Percentiles rank a stretch among this genome's conserved stretches.
phyloP scores from a whole-genome alignment of 1,139 yeast genomes.

The Casaregolazyma suthepensis region DNA sequence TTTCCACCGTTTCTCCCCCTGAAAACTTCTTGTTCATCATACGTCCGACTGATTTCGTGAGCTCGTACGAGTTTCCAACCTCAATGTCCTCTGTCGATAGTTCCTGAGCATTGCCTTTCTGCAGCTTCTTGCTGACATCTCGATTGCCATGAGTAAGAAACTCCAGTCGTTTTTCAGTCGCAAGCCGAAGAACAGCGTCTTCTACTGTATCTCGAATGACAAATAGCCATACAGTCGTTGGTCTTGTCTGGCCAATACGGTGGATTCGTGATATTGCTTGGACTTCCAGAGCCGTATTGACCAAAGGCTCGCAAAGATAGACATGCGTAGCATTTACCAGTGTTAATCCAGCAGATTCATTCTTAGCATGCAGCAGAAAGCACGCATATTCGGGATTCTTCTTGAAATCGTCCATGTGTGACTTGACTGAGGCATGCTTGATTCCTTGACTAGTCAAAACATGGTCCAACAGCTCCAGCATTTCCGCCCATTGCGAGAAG shows the following conservation, averaged over 20 bases:
- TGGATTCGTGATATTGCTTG: slow-evolving; percentile 92
- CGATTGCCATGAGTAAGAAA: slow-evolving; percentile 14
- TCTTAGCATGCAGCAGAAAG: slow-evolving; percentile 73
- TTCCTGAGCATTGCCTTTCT: slow-evolving; percentile 12
- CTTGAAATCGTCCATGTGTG: slow-evolving; percentile 59
- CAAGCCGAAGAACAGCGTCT: slow-evolving; percentile 58
- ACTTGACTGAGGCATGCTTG: slow-evolving; percentile 35
- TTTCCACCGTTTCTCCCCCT: slow-evolving; percentile 27
- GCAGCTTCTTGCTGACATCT: slow-evolving; percentile 7
- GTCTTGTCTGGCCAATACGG: slow-evolving; percentile 77
- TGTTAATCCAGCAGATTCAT: slow-evolving; percentile 84
- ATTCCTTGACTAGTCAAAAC: slow-evolving; percentile 61
- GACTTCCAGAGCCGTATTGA: slow-evolving; percentile 78
- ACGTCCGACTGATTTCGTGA: slow-evolving; percentile 35
- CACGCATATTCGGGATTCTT: slow-evolving; percentile 66
- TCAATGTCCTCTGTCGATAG: slow-evolving; percentile 17
- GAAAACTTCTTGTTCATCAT: slow-evolving; percentile 33
- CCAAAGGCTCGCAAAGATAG: slow-evolving; percentile 81
- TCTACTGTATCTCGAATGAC: slow-evolving; percentile 83
- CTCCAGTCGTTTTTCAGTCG: slow-evolving; percentile 28
- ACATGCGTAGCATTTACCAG: slow-evolving; percentile 88
- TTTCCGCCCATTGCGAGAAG: slow-evolving; percentile 83
- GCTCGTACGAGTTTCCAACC: slow-evolving; percentile 33
- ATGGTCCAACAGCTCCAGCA: slow-evolving; percentile 58
- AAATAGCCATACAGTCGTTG: slow-evolving; percentile 89